Conservation (phyloP, 1,284 basidiomycete species). For the Ustilago bromivora region DNA sequence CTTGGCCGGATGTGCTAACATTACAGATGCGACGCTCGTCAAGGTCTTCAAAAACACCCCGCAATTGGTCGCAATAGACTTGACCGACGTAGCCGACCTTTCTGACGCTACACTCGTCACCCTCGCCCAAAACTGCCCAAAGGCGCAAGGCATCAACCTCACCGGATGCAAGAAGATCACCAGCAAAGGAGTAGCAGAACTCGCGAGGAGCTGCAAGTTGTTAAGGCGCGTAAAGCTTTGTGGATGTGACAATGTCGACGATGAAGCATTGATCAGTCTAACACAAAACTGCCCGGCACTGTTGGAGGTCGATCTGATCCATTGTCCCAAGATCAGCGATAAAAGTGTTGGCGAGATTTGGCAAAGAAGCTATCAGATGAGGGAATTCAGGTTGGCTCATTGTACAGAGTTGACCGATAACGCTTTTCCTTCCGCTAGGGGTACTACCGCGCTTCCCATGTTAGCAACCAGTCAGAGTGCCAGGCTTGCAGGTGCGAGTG, state of each 20-base stretch:
- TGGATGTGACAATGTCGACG: slow-evolving; percentile 58
- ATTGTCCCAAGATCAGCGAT: slow-evolving; percentile 84
- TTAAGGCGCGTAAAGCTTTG: slow-evolving; percentile 75
- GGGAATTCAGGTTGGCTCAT: slow-evolving; percentile 88
- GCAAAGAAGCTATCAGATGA: slow-evolving; percentile 82
- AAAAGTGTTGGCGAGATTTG: slow-evolving; percentile 85
- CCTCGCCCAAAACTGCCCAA: slow-evolving; percentile 74
- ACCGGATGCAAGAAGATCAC: slow-evolving; percentile 85
- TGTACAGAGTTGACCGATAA: slow-evolving; percentile 83
- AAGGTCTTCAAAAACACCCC: slow-evolving; percentile 79
- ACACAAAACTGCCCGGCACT: slow-evolving; percentile 79
- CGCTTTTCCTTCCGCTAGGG: slow-evolving; percentile 80
- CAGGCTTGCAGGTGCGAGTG: slow-evolving; percentile 13
- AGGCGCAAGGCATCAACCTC: slow-evolving; percentile 92
- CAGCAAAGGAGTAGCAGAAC: slow-evolving; percentile 80
- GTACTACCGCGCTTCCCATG: slow-evolving; percentile 43
- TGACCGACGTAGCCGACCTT: slow-evolving; percentile 74
- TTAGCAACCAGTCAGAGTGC: slow-evolving; percentile 36
- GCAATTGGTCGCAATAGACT: slow-evolving; percentile 87
- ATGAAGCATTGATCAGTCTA: slow-evolving; percentile 57
- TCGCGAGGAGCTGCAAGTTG: slow-evolving; percentile 82
- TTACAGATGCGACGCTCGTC: slow-evolving; percentile 79
- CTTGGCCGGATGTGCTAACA: slow-evolving; percentile 82
- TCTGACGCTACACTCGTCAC: slow-evolving; percentile 58
- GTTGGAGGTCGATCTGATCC: slow-evolving; percentile 92